Evolutionary conservation across 2,329 filamentous ascomycete species (phyloP).

Genomic region (Lecanoromycetidae sp.): DNA sequence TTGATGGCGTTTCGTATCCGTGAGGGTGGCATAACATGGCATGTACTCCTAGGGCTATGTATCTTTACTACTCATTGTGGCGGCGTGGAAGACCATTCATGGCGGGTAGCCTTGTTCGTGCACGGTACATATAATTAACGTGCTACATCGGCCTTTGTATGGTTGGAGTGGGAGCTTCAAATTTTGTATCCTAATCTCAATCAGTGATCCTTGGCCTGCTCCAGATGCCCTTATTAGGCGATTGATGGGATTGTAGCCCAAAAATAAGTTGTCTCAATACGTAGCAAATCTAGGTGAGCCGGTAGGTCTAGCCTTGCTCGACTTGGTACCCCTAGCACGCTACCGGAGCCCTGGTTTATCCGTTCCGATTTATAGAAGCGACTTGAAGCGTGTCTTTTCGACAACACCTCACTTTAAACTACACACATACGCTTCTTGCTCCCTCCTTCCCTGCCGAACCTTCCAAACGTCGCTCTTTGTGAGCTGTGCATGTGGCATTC

Average conservation of each 20-base stretch:
- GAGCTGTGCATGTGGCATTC: background rate
- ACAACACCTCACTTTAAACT: background rate
- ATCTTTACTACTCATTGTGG: too few species aligned
- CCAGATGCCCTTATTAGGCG: too few species aligned
- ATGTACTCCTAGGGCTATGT: background rate
- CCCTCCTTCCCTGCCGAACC: background rate
- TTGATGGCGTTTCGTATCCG: background rate
- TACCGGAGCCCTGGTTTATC: background rate
- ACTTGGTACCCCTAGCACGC: conserved; percentile 3
- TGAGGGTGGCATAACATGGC: too few species aligned
- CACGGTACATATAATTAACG: too few species aligned
- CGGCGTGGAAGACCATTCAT: too few species aligned
- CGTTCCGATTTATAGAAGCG: conserved; percentile 1
- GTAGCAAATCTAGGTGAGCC: too few species aligned
- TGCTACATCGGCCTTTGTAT: too few species aligned
- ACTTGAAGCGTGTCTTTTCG: conserved; percentile 12
- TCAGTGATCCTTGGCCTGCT: background rate
- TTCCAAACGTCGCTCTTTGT: background rate
- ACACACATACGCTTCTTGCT: background rate
- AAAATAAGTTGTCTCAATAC: too few species aligned
- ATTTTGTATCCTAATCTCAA: background rate
- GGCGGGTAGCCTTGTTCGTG: too few species aligned
- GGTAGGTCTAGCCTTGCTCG: too few species aligned
- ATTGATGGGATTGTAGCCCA: too few species aligned
- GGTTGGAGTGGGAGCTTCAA: too few species aligned